Evolutionary conservation across 2,329 filamentous ascomycete genomes (phyloP).

Genomic region (Eutypa lata): DNA sequence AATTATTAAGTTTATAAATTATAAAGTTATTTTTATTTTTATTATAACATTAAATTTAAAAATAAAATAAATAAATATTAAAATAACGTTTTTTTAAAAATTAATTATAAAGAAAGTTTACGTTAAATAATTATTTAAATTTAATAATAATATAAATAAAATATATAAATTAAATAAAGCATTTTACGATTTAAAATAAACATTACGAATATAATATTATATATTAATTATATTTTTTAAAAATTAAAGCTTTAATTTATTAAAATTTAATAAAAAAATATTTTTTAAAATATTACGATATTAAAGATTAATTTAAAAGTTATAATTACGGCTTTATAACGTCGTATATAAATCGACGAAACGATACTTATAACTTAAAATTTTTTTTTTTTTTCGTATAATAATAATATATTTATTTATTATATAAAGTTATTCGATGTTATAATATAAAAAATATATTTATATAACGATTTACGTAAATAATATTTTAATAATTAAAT

Average conservation of each 20-base stretch:
- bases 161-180: background rate
- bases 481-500: constrained; percentile 4
- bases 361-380: too few relatives aligned
- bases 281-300: too few relatives aligned
- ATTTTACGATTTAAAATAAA: too few relatives aligned
- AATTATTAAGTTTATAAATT: too few relatives aligned
- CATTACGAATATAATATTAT: constrained; percentile 1
- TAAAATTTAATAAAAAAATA: constrained; percentile 6
- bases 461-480: constrained; percentile 8
- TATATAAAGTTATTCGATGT: too few relatives aligned
- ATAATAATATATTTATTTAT: too few relatives aligned
- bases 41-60: constrained; percentile 3
- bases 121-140: too few relatives aligned
- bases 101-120: background rate
- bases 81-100: too few relatives aligned
- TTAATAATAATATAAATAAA: constrained; percentile 1
- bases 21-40: constrained; percentile 1
- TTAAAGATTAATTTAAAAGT: too few relatives aligned
- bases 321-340: too few relatives aligned
- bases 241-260: background rate
- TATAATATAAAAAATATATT: constrained; percentile 2
- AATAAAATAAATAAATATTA: constrained; percentile 10
- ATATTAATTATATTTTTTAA: constrained; percentile 1
- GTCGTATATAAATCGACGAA: too few relatives aligned
- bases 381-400: too few relatives aligned